A percentile compares a stretch with the other conserved stretches of the same genome.
Evolutionary conservation across 352 stramenopile genomes (phyloP).

Genomic region (Globisporangium acanthophoron): DNA sequence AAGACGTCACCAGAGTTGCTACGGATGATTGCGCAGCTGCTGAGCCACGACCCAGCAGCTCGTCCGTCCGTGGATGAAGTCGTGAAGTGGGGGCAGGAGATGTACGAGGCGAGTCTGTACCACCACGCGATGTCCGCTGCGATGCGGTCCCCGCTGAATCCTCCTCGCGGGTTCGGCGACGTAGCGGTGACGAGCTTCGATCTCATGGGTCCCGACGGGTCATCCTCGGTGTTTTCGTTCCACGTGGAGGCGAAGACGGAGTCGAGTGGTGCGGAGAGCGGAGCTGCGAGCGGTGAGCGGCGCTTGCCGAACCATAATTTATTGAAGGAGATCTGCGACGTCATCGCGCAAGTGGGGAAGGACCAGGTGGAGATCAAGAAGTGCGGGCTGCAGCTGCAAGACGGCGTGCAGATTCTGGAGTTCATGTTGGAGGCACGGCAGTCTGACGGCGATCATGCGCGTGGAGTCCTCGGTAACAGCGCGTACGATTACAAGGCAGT

Average conservation of each 20-base stretch:
- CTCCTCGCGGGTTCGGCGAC: constrained; percentile 11
- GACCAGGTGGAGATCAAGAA: constrained; percentile 78
- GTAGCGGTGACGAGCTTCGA: constrained; percentile 19
- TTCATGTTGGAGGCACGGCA: constrained; percentile 59
- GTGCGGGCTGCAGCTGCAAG: constrained; percentile 70
- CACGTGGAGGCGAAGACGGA: constrained; percentile 64
- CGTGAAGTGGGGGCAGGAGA: constrained; percentile 71
- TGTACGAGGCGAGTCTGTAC: constrained; percentile 59
- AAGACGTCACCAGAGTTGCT: constrained; percentile 62
- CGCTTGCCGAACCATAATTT: constrained; percentile 80
- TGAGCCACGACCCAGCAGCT: constrained; percentile 43
- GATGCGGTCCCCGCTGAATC: constrained; percentile 39
- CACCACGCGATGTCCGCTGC: constrained; percentile 44
- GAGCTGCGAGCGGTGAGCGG: constrained; percentile 35
- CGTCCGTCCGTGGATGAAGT: constrained; percentile 62
- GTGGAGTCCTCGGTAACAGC: constrained; percentile 1
- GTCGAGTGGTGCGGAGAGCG: constrained; percentile 23
- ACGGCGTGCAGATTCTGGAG: constrained; percentile 68
- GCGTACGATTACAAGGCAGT: constrained; percentile 19
- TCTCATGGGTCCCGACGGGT: constrained; percentile 10
- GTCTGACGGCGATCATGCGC: constrained; percentile 14
- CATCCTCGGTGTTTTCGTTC: constrained; percentile 40
- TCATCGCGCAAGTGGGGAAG: constrained; percentile 53
- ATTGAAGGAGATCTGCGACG: constrained; percentile 80
- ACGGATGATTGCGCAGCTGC: constrained; percentile 55